phyloP scores from a whole-genome alignment of 2,329 filamentous ascomycete species.

The Akanthomyces uredinophilus region DNA sequence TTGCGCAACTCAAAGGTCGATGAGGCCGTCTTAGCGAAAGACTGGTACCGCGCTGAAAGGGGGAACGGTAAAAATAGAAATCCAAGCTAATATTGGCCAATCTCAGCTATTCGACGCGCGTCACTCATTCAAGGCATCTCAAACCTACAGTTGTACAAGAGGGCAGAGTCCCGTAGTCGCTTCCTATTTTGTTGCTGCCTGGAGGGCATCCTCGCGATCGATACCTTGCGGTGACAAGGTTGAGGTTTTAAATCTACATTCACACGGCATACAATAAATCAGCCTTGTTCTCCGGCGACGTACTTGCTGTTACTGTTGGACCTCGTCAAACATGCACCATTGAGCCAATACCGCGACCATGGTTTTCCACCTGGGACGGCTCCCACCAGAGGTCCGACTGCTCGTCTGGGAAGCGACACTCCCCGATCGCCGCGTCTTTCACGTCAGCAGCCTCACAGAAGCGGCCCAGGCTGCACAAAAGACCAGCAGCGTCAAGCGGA shows the following conservation, averaged over 20 bases:
- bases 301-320: background rate
- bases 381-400: slow-evolving; percentile 26
- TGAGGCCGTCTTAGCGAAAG: background rate
- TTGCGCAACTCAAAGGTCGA: background rate
- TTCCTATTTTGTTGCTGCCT: background rate
- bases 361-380: background rate
- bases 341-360: background rate
- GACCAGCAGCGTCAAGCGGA: background rate
- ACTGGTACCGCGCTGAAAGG: background rate
- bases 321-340: background rate
- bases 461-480: background rate
- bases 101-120: background rate
- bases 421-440: slow-evolving; percentile 26
- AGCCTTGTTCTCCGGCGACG: background rate
- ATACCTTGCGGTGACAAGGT: background rate
- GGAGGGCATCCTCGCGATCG: background rate
- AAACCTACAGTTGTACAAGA: background rate
- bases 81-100: background rate
- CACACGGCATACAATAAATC: background rate
- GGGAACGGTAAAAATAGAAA: background rate
- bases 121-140: background rate
- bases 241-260: background rate
- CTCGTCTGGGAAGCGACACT: slow-evolving; percentile 27
- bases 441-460: slow-evolving; percentile 20
- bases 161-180: too few relatives aligned